A percentile compares a stretch with the other conserved stretches of the same genome.
phyloP scores from a whole-genome alignment of 2,329 filamentous ascomycete genomes.

The Scedosporium boydii region DNA sequence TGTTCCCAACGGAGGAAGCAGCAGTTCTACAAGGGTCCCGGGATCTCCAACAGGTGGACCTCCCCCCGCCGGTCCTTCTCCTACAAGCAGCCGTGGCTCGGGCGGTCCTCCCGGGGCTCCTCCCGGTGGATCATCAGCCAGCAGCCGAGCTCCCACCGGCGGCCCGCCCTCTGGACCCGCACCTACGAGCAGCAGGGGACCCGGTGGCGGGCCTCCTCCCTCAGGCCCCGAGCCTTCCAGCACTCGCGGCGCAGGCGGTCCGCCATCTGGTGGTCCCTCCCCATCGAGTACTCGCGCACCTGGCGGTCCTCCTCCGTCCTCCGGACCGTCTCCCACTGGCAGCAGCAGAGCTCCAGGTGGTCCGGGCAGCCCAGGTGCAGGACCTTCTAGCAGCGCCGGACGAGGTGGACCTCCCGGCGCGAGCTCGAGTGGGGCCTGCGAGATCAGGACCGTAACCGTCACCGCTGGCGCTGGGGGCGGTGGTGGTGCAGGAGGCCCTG shows the following conservation, averaged over 20 bases:
- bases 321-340: no score
- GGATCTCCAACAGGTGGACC: background rate
- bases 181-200: background rate
- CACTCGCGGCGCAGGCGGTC: no score
- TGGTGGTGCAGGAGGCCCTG: background rate
- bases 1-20: background rate
- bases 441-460: background rate
- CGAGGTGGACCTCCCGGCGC: background rate
- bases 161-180: background rate
- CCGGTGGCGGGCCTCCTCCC: background rate
- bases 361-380: no score
- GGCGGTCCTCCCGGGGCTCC: background rate
- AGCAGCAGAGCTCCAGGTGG: no score
- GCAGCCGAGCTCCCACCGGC: background rate
- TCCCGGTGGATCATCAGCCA: background rate
- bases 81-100: background rate
- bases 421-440: background rate
- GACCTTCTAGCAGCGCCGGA: background rate
- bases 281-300: no score
- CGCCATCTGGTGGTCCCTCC: no score
- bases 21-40: background rate
- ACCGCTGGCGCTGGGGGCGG: background rate
- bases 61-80: background rate
- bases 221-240: no score
- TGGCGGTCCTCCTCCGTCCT: no score